Evolutionary conservation across 2,329 filamentous ascomycete species (phyloP).

Genomic region (Fusarium sp.): DNA sequence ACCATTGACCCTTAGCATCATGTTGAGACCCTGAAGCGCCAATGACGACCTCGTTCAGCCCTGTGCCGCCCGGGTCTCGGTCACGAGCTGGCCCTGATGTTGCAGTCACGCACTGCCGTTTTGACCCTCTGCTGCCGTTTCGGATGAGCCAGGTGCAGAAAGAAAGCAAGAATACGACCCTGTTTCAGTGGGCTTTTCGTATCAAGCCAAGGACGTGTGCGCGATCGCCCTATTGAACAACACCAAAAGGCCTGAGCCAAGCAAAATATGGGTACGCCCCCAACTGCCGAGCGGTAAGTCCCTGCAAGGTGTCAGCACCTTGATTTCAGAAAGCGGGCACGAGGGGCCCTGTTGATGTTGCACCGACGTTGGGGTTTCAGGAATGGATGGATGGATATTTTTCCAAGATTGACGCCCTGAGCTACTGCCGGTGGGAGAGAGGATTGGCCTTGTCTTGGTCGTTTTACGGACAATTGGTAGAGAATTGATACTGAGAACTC

Average conservation of each 20-base stretch:
- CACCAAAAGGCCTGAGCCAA: neutral
- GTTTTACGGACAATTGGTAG: neutral
- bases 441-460: neutral
- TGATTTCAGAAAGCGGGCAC: conserved; percentile 22
- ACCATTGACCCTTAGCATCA: conserved; percentile 6
- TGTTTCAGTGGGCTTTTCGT: conserved; percentile 14
- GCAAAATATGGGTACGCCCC: neutral
- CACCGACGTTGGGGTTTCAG: conserved; percentile 36
- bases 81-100: conserved; percentile 2
- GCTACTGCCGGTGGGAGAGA: neutral
- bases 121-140: conserved; percentile 21
- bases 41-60: conserved; percentile 26
- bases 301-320: conserved; percentile 37
- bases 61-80: conserved; percentile 11
- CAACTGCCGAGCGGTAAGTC: conserved; percentile 40
- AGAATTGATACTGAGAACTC: neutral
- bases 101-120: conserved; percentile 20
- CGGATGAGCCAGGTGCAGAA: neutral
- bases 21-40: neutral
- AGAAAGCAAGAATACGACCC: conserved; percentile 11
- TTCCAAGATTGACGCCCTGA: conserved; percentile 2
- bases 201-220: conserved; percentile 8
- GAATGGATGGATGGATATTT: neutral
- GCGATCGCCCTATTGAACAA: conserved; percentile 8
- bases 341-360: neutral